Evolutionary conservation across 305 asterid genomes (phyloP), one percentile per base, ranked within the genome.

Genomic region (Solanum hybrid): DNA sequence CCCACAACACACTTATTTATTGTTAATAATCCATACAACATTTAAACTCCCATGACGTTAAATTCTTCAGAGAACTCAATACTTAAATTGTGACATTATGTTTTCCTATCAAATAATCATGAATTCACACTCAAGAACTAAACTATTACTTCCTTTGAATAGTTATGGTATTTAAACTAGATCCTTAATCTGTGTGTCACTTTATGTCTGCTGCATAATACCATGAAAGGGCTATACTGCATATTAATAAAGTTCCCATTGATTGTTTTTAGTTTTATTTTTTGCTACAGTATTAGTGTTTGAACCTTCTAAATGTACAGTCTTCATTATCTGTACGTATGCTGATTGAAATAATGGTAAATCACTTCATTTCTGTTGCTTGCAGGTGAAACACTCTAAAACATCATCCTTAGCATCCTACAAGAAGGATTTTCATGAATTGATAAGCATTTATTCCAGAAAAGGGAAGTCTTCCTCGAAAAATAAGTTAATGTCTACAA

Each of bases 301-400:
- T 83, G 39, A 46, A 24, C 71, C 74, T 46, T 16, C 11, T 46
- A 29, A 18, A 18, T 1, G 22, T 83, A 46, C 16, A 10, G 28
- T 46, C 29, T 29, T 83, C 74, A 83, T 61, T 29, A 13, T 42
- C 73, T 10, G 40, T 18, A 46, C 87, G 18, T 10, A 83, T 83
- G 39, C 11, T 83, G 39, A 46, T 83, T 10, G 87, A 46, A 31
- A 16, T 29, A 46, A 83, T 46, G 20, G 18, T 61, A 83, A 46
- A 46, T 46, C 74, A 83, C 35, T 64, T 61, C 29, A 61, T 84
- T 75, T 90, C 90, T 84, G 39, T 22, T 74, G 28, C 90, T 90
- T 94, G 92, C 96, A 96, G 97, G 97, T 95, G 89, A 94, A 93
- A 91, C 95, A 95, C 90, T 94, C 96, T 93, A 94, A 91, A 90